phyloP scores from a whole-genome alignment of 768 basidiomycete genomes.

The Suillus luteus region DNA sequence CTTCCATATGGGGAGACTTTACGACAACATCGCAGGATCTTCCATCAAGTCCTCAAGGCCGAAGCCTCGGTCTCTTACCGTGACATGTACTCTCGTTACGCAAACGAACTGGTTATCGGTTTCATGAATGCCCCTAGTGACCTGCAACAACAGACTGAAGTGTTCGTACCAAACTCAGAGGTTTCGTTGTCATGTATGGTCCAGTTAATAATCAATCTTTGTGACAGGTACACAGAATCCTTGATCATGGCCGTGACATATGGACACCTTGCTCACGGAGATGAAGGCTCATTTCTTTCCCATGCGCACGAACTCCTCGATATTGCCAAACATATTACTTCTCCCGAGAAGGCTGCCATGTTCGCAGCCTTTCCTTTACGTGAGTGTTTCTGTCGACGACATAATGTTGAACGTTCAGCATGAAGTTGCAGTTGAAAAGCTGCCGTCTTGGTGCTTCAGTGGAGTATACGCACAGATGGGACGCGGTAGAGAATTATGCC shows the following conservation, averaged over 20 bases:
- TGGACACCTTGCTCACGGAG: background rate
- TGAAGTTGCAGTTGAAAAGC: background rate
- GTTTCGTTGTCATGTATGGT: background rate
- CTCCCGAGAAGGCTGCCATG: background rate
- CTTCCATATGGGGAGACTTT: slow-evolving; percentile 18
- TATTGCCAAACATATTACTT: background rate
- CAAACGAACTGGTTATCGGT: slow-evolving; percentile 19
- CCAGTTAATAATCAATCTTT: background rate
- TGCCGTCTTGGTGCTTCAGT: background rate
- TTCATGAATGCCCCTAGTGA: slow-evolving; percentile 16
- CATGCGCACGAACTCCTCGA: background rate
- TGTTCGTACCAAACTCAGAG: background rate
- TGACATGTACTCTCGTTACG: slow-evolving; percentile 23
- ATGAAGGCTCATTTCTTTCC: background rate
- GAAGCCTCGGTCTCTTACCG: slow-evolving; percentile 18
- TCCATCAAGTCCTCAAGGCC: slow-evolving; percentile 26
- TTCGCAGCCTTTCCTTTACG: slow-evolving; percentile 12
- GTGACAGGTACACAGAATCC: background rate
- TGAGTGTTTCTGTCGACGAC: background rate
- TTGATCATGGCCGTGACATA: slow-evolving; percentile 4
- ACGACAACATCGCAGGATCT: slow-evolving; percentile 26
- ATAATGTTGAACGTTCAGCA: background rate
- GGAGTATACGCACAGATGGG: background rate
- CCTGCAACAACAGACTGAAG: slow-evolving; percentile 10
- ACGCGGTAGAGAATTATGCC: background rate